Evolutionary conservation across 768 basidiomycete species (phyloP).

Genomic region (Tricholoma matsutake): DNA sequence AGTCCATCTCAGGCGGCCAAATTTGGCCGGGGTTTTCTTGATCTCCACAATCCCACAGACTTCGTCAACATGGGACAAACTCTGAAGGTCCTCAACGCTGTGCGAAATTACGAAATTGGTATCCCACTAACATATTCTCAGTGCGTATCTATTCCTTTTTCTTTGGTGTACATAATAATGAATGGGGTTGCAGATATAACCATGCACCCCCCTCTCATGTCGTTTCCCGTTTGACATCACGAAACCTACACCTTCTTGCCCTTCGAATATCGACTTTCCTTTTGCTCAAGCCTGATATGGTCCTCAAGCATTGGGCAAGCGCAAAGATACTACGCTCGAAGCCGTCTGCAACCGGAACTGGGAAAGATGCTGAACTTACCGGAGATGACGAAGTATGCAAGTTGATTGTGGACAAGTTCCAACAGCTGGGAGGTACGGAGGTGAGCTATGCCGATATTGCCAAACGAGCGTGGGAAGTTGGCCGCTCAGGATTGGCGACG

Average conservation of each 20-base stretch:
- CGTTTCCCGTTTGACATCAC: constrained; percentile 77
- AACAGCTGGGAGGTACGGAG: constrained; percentile 69
- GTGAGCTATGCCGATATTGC: constrained; percentile 97
- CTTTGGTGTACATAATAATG: neutral
- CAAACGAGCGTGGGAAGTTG: constrained; percentile 71
- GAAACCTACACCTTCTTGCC: constrained; percentile 89
- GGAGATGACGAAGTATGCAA: constrained; percentile 79
- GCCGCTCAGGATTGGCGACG: constrained; percentile 48
- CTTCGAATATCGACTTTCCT: constrained; percentile 87
- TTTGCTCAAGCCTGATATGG: constrained; percentile 77
- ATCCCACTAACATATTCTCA: constrained; percentile 90
- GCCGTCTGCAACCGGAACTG: constrained; percentile 49
- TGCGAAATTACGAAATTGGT: constrained; percentile 88
- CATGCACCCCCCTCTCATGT: constrained; percentile 79
- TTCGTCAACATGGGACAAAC: constrained; percentile 92
- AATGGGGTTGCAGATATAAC: constrained; percentile 56
- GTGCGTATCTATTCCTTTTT: constrained; percentile 41
- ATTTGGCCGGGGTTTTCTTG: constrained; percentile 91
- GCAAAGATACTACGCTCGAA: constrained; percentile 82
- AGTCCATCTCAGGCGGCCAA: constrained; percentile 73
- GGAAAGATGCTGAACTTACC: constrained; percentile 50
- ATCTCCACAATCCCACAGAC: constrained; percentile 88
- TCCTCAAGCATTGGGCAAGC: constrained; percentile 94
- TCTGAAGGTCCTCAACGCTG: constrained; percentile 91
- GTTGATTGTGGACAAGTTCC: constrained; percentile 87